A percentile compares a stretch with the other conserved stretches of the same genome.
phyloP scores from a whole-genome alignment of 176 grass and related monocot genomes.

The Paspalum vaginatum region DNA sequence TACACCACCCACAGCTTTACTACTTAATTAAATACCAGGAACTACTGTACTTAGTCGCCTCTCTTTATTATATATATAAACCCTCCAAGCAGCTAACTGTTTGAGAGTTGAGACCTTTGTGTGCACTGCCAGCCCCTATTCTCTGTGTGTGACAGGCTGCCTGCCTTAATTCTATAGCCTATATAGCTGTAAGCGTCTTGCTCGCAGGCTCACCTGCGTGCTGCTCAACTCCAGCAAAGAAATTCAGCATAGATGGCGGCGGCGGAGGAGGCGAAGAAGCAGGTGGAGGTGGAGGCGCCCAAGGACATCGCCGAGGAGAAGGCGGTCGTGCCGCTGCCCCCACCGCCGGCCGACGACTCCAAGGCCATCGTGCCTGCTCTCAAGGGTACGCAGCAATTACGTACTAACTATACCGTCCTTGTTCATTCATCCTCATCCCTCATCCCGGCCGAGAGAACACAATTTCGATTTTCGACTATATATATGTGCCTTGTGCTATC shows the following conservation, averaged over 20 bases:
- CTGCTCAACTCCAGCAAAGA: no score
- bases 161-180: not conserved
- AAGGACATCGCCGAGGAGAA: conserved; percentile 74
- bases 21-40: no score
- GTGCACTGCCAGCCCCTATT: no score
- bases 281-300: conserved; percentile 59
- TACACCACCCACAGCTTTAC: no score
- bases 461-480: no score
- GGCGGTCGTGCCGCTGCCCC: conserved; percentile 42
- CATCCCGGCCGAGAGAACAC: no score
- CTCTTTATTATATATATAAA: no score
- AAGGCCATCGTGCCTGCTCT: conserved; percentile 46
- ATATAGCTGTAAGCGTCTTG: not conserved
- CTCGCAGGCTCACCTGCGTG: not conserved
- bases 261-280: conserved; percentile 48
- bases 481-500: no score
- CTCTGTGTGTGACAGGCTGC: no score
- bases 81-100: not conserved
- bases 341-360: conserved; percentile 26
- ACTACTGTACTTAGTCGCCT: no score
- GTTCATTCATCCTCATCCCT: no score
- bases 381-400: conserved; percentile 35
- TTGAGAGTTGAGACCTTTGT: not conserved
- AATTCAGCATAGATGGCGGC: not conserved
- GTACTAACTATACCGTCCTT: not conserved